Evolutionary conservation across 495 filamentous ascomycete species (phyloP).

Genomic region (Xylaria venustula): DNA sequence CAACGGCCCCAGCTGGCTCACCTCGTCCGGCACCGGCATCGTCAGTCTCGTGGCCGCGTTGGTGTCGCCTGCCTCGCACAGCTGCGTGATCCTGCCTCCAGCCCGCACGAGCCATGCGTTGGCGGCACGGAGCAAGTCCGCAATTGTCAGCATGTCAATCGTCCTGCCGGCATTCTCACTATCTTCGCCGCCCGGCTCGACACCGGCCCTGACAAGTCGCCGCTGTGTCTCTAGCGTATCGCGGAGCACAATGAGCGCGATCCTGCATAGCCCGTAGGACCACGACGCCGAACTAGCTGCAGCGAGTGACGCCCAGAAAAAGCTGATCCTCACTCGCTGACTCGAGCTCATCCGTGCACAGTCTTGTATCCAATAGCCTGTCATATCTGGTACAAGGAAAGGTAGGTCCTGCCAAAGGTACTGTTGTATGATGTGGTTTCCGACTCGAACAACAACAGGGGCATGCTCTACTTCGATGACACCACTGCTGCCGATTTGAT

Average conservation of each 20-base stretch:
- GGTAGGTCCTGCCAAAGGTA: conserved; percentile 18
- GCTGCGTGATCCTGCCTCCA: conserved; percentile 14
- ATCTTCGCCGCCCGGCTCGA: conserved; percentile 14
- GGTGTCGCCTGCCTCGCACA: conserved; percentile 16
- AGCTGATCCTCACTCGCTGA: conserved; percentile 14
- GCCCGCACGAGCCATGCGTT: conserved; percentile 17
- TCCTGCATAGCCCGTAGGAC: conserved; percentile 15
- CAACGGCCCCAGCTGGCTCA: conserved; percentile 13
- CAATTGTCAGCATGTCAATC: conserved; percentile 16
- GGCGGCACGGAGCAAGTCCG: conserved; percentile 15
- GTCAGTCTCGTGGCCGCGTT: background rate
- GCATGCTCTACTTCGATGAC: conserved; percentile 11
- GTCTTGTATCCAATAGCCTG: conserved; percentile 14
- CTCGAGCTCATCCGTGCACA: conserved; percentile 16
- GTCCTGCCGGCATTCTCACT: conserved; percentile 15
- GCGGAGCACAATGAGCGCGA: conserved; percentile 20
- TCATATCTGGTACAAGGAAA: conserved; percentile 16
- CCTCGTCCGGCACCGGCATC: conserved; percentile 10
- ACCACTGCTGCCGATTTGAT: background rate
- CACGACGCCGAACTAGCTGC: conserved; percentile 13
- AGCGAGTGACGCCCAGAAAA: conserved; percentile 11
- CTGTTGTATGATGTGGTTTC: conserved; percentile 12
- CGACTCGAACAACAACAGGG: conserved; percentile 7
- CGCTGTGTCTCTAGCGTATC: conserved; percentile 17
- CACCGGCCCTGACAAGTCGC: conserved; percentile 4